Conservation (phyloP, 192 early-diverging fungal species). For the Geranomyces variabilis region DNA sequence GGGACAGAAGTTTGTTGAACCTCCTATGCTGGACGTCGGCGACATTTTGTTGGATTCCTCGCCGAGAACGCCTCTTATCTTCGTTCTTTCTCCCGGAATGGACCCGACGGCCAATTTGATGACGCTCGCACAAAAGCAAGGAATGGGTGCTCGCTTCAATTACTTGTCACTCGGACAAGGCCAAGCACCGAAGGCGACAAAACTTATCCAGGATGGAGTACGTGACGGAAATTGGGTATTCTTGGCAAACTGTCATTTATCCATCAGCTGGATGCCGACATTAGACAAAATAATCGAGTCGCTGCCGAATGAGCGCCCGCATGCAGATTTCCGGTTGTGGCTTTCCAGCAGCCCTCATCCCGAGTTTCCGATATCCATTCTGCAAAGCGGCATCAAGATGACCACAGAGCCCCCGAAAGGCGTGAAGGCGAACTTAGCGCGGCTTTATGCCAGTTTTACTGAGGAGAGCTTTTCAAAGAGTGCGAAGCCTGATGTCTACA, state of each 20-base stretch:
- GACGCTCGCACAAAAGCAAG: conserved; percentile 53
- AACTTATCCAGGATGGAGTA: conserved; percentile 62
- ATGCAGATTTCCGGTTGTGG: conserved; percentile 63
- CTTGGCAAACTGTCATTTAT: conserved; percentile 67
- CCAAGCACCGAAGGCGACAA: conserved; percentile 64
- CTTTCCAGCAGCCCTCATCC: conserved; percentile 68
- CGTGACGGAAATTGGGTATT: conserved; percentile 69
- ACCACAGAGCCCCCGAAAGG: conserved; percentile 69
- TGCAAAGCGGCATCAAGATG: conserved; percentile 64
- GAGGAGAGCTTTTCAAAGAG: conserved; percentile 54
- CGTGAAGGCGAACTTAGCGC: conserved; percentile 56
- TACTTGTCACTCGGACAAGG: conserved; percentile 67
- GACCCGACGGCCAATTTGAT: conserved; percentile 54
- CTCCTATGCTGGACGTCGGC: conserved; percentile 58
- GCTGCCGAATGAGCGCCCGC: conserved; percentile 55
- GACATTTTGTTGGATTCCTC: conserved; percentile 63
- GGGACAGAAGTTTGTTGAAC: conserved; percentile 61
- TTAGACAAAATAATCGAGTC: conserved; percentile 65
- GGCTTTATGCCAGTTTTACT: conserved; percentile 52
- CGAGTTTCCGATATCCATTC: conserved; percentile 66
- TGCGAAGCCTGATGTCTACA: conserved; percentile 53
- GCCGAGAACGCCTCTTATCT: conserved; percentile 59
- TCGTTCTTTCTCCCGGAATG: conserved; percentile 68
- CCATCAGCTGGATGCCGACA: conserved; percentile 65
- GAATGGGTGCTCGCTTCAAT: conserved; percentile 56